Evolutionary conservation across 1,284 basidiomycete genomes (phyloP).

Genomic region (Ganoderma multipileum): DNA sequence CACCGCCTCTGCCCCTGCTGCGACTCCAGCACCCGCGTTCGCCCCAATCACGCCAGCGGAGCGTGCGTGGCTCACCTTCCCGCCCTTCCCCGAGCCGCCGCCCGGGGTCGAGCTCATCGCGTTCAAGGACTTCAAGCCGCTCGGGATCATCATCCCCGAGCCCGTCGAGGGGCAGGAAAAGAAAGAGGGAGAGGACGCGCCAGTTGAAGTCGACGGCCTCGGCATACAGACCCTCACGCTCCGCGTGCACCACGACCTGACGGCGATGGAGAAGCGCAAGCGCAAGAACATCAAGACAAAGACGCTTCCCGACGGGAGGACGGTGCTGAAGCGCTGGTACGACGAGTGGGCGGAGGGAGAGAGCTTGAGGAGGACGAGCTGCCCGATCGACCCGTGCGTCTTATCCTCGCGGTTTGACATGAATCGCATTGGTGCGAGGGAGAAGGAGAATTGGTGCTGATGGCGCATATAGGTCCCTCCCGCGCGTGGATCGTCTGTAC

Average conservation of each 20-base stretch:
- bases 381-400: slow-evolving; percentile 52
- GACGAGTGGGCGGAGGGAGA: slow-evolving; percentile 71
- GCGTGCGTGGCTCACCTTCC: slow-evolving; percentile 48
- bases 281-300: slow-evolving; percentile 34
- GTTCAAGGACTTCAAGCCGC: slow-evolving; percentile 66
- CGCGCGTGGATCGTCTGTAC: slow-evolving; percentile 59
- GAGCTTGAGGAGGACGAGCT: slow-evolving; percentile 40
- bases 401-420: not conserved
- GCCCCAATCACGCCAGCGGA: slow-evolving; percentile 9
- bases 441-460: not conserved
- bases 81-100: slow-evolving; percentile 65
- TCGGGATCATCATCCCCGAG: slow-evolving; percentile 56
- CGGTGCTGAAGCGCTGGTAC: slow-evolving; percentile 57
- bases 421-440: not conserved
- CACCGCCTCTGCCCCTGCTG: not conserved
- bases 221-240: slow-evolving; percentile 71
- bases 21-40: not conserved
- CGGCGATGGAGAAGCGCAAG: slow-evolving; percentile 55
- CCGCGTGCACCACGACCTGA: slow-evolving; percentile 52
- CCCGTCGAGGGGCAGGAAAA: not conserved
- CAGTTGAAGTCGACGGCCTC: slow-evolving; percentile 54
- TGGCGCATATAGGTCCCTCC: slow-evolving; percentile 42
- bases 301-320: slow-evolving; percentile 26
- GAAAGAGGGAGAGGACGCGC: not conserved
- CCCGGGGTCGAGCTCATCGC: slow-evolving; percentile 60